A percentile compares a stretch with the other conserved stretches of the same genome.
Evolutionary conservation across 148 eudicot genomes (phyloP).

Genomic region (Pouteria glomerata): DNA sequence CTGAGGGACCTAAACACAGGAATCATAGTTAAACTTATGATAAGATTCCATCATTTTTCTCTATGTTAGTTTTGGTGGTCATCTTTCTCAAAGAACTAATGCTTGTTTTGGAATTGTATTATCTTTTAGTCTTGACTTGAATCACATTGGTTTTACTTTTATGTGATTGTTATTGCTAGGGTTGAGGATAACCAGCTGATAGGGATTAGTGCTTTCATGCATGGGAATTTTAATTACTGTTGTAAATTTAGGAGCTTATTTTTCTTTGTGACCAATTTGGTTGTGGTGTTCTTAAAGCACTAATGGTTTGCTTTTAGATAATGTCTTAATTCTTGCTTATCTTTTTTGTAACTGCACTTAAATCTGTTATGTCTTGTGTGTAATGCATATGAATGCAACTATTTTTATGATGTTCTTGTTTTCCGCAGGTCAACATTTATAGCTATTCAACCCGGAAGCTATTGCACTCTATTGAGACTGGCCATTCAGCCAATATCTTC

Average conservation of each 20-base stretch:
- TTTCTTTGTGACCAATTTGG: neutral
- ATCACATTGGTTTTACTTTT: neutral
- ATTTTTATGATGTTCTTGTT: neutral
- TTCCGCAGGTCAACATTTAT: conserved; percentile 76
- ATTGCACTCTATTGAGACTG: conserved; percentile 71
- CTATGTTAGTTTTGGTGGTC: neutral
- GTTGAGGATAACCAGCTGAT: neutral
- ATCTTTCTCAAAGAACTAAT: neutral
- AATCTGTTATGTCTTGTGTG: neutral
- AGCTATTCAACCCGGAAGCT: conserved; percentile 67
- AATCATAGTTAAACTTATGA: neutral
- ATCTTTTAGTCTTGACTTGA: neutral
- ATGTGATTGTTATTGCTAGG: neutral
- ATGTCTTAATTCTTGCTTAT: neutral
- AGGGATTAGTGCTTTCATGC: neutral
- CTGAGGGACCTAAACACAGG: neutral
- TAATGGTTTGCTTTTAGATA: neutral
- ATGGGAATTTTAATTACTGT: neutral
- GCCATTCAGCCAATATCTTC: conserved; percentile 91
- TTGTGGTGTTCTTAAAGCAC: neutral
- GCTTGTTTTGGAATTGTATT: neutral
- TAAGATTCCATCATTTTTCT: neutral
- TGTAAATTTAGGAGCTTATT: neutral
- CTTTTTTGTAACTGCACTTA: neutral
- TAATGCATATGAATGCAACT: conserved; percentile 2